Evolutionary conservation across 176 grass and related monocot genomes (phyloP).

Genomic region (Cymbopogon citratus): DNA sequence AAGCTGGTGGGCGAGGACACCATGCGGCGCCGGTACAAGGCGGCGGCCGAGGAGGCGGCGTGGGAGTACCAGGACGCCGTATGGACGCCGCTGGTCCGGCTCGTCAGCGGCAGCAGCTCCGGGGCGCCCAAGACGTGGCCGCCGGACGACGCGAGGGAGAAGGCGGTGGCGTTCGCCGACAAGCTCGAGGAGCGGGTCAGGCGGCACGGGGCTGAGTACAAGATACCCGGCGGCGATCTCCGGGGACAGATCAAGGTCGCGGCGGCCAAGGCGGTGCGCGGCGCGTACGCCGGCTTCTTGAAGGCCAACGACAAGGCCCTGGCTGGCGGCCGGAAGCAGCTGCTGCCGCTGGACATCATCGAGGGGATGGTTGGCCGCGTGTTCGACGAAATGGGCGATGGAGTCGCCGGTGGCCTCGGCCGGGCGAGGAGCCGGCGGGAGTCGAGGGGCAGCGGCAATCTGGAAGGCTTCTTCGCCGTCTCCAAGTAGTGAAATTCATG

Average conservation of each 20-base stretch:
- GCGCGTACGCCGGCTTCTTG: slow-evolving; percentile 49
- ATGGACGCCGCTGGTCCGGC: slow-evolving; percentile 37
- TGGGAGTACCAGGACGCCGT: slow-evolving; percentile 58
- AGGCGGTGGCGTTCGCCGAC: slow-evolving; percentile 28
- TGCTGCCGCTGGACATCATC: slow-evolving; percentile 37
- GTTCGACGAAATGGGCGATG: slow-evolving; percentile 42
- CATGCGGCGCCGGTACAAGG: slow-evolving; percentile 45
- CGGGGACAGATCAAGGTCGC: slow-evolving; percentile 50
- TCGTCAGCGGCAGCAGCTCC: slow-evolving; percentile 22
- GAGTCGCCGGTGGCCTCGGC: not conserved
- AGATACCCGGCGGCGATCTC: slow-evolving; percentile 48
- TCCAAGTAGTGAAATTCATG: not conserved
- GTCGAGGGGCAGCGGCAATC: slow-evolving; percentile 10
- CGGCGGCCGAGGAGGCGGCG: slow-evolving; percentile 57
- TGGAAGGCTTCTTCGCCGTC: slow-evolving; percentile 9
- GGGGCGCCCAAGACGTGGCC: slow-evolving; percentile 8
- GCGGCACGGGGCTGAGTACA: slow-evolving; percentile 32
- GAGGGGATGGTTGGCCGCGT: slow-evolving; percentile 30
- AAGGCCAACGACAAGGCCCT: slow-evolving; percentile 35
- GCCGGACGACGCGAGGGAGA: slow-evolving; percentile 15
- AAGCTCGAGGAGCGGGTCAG: slow-evolving; percentile 37
- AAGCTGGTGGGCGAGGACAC: slow-evolving; percentile 50
- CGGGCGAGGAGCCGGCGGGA: not conserved
- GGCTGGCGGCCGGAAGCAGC: not conserved
- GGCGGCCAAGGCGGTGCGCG: slow-evolving; percentile 37